A percentile compares a stretch with the other conserved stretches of the same genome.
Conservation (phyloP, 352 stramenopile species). For the Pythium angustatum region DNA sequence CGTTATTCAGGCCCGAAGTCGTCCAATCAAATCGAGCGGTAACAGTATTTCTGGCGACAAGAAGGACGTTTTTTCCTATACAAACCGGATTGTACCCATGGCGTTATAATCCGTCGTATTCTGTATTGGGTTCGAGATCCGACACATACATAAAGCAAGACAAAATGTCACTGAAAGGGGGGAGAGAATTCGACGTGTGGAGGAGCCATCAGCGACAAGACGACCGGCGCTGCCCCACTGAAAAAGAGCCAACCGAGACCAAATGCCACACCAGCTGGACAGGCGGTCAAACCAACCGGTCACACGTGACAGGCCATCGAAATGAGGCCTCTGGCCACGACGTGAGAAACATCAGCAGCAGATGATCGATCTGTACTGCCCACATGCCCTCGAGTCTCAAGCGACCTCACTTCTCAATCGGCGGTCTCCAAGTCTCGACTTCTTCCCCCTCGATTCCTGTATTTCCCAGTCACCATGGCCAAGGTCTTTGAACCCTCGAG, state of each 20-base stretch:
- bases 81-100: no score
- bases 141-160: no score
- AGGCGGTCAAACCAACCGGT: not conserved
- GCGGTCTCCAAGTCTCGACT: not conserved
- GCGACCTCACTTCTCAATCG: conserved; percentile 11
- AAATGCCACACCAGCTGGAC: not conserved
- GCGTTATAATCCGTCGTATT: no score
- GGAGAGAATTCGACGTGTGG: not conserved
- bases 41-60: no score
- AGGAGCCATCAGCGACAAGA: not conserved
- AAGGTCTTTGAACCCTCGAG: conserved; percentile 2
- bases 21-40: no score
- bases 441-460: not conserved
- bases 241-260: not conserved
- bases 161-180: no score
- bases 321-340: not conserved
- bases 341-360: not conserved
- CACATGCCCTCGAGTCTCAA: not conserved
- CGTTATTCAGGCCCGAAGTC: no score
- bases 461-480: conserved; percentile 4
- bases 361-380: no score
- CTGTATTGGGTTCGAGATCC: no score
- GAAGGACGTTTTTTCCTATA: no score
- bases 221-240: not conserved
- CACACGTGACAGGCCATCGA: not conserved